Evolutionary conservation across 352 stramenopile species (phyloP), one percentile per base, ranked within the genome.

Genomic region (Phytopythium sindhum): DNA sequence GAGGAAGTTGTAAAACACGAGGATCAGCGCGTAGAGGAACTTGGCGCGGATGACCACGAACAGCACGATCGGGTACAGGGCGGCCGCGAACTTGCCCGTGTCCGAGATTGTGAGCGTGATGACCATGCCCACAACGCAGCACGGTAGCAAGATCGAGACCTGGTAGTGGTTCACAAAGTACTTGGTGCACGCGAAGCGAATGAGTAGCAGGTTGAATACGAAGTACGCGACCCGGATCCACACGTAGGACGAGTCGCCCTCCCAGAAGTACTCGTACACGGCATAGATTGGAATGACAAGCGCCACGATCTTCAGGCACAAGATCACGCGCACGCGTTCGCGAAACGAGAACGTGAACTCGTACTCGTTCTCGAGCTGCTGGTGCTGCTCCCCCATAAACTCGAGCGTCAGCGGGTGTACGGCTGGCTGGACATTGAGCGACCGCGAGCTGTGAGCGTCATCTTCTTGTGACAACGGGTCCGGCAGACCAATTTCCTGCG

Each of bases 31-130:
- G 55, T 91, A 93, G 8, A 95, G 67, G 55, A 95, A 93, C 53
- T 95, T 95, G 57, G 93, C 84, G 21, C 86, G 84, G 39, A 93
- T 85, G 31, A 95, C 86, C 24, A 90, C 81, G 35, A 95, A 95
- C 4, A 96, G 72, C 10, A 77, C 78, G 10, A 95, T 84, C 0
- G 86, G 84, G 67, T 91, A 95, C 17, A 96, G 66, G 0, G 86
- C 86, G 0, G 86, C 81, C 12, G 84, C 86, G 26, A 96, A 95
- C 21, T 91, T 91, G 21, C 88, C 88, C 1, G 84, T 91, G 55
- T 95, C 86, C 0, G 82, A 90, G 57, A 96, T 94, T 14, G 81
- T 92, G 15, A 93, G 55, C 1, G 88, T 95, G 17, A 93, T 74
- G 2, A 77, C 84, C 79, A 96, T 93, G 0, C 85, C 84, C 23